phyloP scores from a whole-genome alignment of 352 stramenopile genomes.

The Plasmopara viticola region DNA sequence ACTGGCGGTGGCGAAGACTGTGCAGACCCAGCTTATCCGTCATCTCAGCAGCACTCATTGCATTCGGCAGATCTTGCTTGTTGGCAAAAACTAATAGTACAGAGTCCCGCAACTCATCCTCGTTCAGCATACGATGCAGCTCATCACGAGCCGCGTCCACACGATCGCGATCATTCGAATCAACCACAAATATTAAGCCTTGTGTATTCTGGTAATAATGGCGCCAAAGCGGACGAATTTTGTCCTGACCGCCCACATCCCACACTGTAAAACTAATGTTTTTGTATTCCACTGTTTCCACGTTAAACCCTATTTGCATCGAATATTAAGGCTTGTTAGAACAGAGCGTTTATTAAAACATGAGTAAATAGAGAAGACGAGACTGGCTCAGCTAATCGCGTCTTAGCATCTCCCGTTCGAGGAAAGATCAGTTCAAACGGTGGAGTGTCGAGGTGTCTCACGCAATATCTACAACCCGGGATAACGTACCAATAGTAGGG shows the following conservation, averaged over 20 bases:
- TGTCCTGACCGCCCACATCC: slow-evolving; percentile 99
- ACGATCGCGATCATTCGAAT: slow-evolving; percentile 98
- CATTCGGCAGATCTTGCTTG: slow-evolving; percentile 99
- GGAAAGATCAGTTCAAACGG: too few relatives aligned
- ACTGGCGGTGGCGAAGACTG: slow-evolving; percentile 94
- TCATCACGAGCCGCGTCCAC: slow-evolving; percentile 95
- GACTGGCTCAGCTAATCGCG: too few relatives aligned
- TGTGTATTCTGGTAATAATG: slow-evolving; percentile 99
- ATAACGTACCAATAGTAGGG: slow-evolving; percentile 9
- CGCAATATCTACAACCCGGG: too few relatives aligned
- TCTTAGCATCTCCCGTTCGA: too few relatives aligned
- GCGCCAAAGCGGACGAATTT: slow-evolving; percentile 97
- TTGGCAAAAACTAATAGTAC: slow-evolving; percentile 98
- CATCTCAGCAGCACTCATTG: slow-evolving; percentile 94
- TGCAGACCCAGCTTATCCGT: slow-evolving; percentile 98
- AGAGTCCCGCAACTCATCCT: slow-evolving; percentile 96
- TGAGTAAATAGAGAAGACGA: slow-evolving; percentile 6
- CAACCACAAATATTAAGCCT: slow-evolving; percentile 99
- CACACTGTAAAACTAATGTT: slow-evolving; percentile 99
- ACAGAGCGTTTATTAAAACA: too few relatives aligned
- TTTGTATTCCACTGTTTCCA: slow-evolving; percentile 99
- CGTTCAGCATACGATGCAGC: slow-evolving; percentile 97
- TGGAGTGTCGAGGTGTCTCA: too few relatives aligned
- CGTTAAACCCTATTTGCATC: slow-evolving; percentile 99
- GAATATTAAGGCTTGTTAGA: too few relatives aligned